Conservation (phyloP, 2,329 filamentous ascomycete genomes). For the Bipolaris gigantea region DNA sequence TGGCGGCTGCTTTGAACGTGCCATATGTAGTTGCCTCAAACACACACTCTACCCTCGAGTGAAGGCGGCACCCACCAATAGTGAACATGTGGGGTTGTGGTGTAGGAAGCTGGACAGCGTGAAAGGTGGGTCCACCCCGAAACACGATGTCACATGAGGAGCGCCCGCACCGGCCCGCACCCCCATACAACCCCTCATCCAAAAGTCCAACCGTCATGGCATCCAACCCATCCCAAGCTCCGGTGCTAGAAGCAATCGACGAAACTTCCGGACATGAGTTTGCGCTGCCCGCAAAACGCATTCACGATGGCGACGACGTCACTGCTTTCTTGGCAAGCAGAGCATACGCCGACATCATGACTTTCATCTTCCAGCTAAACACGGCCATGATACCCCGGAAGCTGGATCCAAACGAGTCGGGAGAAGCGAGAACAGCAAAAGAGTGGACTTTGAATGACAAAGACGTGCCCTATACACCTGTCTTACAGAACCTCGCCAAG, state of each 20-base stretch:
- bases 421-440: constrained; percentile 47
- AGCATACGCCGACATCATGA: constrained; percentile 84
- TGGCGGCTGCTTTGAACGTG: constrained; percentile 12
- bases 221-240: constrained; percentile 17
- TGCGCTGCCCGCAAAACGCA: constrained; percentile 71
- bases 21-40: constrained; percentile 6
- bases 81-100: constrained; percentile 4
- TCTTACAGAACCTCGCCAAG: constrained; percentile 65
- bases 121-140: constrained; percentile 7
- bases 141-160: constrained; percentile 29
- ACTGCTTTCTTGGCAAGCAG: constrained; percentile 74
- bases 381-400: constrained; percentile 77
- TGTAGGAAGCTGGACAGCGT: constrained; percentile 1
- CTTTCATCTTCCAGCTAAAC: constrained; percentile 89
- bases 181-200: constrained; percentile 1
- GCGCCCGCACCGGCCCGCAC: constrained; percentile 1
- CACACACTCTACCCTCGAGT: neutral
- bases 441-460: constrained; percentile 55
- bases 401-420: constrained; percentile 37
- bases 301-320: constrained; percentile 84
- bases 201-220: constrained; percentile 27
- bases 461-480: constrained; percentile 54
- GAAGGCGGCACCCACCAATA: neutral
- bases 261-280: constrained; percentile 53
- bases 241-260: constrained; percentile 30